A percentile compares a stretch with the other conserved stretches of the same genome.
Evolutionary conservation across 2,329 filamentous ascomycete genomes (phyloP).

Genomic region (Ophiostoma triangulosporum): DNA sequence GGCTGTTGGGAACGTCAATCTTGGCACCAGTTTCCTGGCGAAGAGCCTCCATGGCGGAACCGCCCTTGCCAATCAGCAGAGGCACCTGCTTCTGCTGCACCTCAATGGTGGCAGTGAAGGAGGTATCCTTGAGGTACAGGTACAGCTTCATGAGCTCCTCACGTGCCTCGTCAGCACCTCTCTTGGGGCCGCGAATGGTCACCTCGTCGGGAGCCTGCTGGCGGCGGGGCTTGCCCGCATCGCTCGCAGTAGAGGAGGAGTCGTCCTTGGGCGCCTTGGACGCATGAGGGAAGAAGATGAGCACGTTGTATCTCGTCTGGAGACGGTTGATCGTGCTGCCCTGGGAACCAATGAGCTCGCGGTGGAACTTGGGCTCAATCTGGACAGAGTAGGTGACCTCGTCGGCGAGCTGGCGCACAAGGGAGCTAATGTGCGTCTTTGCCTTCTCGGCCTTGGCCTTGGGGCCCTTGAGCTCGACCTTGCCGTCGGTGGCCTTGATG

Average conservation of each 20-base stretch:
- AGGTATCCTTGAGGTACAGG: conserved; percentile 84
- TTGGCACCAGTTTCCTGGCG: conserved; percentile 72
- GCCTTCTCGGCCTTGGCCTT: conserved; percentile 86
- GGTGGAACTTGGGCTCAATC: conserved; percentile 86
- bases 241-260: conserved; percentile 51
- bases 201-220: conserved; percentile 81
- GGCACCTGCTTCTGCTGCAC: conserved; percentile 87
- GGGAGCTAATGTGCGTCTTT: conserved; percentile 64
- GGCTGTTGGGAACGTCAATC: conserved; percentile 78
- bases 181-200: conserved; percentile 78
- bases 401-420: conserved; percentile 76
- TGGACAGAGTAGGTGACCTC: conserved; percentile 79
- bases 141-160: conserved; percentile 82
- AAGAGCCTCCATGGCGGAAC: conserved; percentile 80
- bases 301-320: conserved; percentile 83
- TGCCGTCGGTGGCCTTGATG: conserved; percentile 84
- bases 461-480: conserved; percentile 89
- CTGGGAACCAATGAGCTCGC: conserved; percentile 80
- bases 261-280: conserved; percentile 56
- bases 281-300: conserved; percentile 79
- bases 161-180: conserved; percentile 80
- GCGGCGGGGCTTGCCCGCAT: conserved; percentile 49
- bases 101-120: conserved; percentile 61
- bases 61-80: conserved; percentile 84
- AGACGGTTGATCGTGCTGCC: conserved; percentile 83